A percentile compares a stretch with the other conserved stretches of the same genome.
These are phyloP conservation scores for Suillus subalutaceus DNA, from an alignment of 768 basidiomycete species.

Conservation along the genomic window DNA sequence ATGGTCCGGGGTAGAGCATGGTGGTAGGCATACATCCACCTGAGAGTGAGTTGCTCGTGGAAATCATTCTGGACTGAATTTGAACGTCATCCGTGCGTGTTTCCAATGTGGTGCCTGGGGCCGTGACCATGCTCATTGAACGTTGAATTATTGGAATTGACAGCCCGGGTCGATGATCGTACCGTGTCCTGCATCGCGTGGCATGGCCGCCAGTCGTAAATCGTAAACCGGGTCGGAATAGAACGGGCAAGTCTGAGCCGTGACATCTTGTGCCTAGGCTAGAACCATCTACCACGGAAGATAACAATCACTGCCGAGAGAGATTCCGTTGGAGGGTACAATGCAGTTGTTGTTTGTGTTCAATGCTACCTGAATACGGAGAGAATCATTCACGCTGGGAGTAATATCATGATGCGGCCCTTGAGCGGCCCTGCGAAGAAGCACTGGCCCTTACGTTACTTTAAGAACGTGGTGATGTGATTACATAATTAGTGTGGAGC, in stretches of 20 bases:
- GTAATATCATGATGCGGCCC: too few relatives aligned
- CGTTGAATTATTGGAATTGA: background rate
- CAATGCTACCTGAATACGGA: background rate
- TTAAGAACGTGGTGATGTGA: background rate
- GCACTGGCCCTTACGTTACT: too few relatives aligned
- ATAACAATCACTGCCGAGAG: background rate
- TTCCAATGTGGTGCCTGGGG: background rate
- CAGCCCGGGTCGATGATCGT: background rate
- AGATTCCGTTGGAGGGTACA: background rate
- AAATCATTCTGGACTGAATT: background rate
- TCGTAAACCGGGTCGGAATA: background rate
- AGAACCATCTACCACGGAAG: background rate
- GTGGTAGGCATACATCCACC: background rate
- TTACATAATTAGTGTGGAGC: background rate
- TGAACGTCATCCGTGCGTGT: background rate
- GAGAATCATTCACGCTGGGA: background rate
- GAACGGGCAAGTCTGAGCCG: background rate
- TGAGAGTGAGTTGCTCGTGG: background rate
- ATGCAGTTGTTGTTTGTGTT: background rate
- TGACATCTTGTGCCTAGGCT: slow-evolving; percentile 2
- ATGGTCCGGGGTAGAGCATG: background rate
- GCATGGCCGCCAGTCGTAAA: background rate
- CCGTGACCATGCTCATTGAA: background rate
- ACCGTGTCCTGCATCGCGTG: background rate
- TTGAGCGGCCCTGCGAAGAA: too few relatives aligned